Evolutionary conservation across 768 basidiomycete species (phyloP).

Genomic region (Cubamyces lactineus): DNA sequence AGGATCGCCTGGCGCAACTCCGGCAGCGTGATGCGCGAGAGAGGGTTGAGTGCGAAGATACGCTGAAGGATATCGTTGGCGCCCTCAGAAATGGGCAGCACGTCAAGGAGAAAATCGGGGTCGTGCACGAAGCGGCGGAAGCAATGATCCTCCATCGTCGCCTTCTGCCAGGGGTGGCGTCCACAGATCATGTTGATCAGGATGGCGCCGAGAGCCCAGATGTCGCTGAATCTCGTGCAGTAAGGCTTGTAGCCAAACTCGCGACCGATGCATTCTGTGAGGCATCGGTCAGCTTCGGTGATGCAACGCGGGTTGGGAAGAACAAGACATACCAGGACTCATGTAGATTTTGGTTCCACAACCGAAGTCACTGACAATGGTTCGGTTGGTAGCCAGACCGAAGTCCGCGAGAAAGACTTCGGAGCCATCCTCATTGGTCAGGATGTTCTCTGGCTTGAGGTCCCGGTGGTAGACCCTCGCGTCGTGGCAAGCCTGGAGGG

Average conservation of each 20-base stretch:
- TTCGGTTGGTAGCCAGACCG: constrained; percentile 31
- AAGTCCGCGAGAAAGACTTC: constrained; percentile 52
- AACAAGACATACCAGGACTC: constrained; percentile 29
- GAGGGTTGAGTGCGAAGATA: constrained; percentile 69
- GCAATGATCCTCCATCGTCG: constrained; percentile 50
- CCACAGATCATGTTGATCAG: constrained; percentile 81
- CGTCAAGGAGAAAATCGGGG: constrained; percentile 56
- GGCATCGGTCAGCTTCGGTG: not conserved
- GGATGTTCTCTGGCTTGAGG: constrained; percentile 98
- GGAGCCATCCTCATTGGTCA: constrained; percentile 49
- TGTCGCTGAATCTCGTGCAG: constrained; percentile 65
- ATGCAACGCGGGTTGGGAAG: too few species aligned
- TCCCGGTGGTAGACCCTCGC: constrained; percentile 86
- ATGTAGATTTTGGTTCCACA: constrained; percentile 30
- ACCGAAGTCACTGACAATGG: constrained; percentile 24
- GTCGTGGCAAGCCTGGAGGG: constrained; percentile 53
- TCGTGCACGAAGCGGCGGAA: constrained; percentile 51
- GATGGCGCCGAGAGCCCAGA: constrained; percentile 81
- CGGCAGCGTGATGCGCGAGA: constrained; percentile 58
- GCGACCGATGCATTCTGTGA: constrained; percentile 39
- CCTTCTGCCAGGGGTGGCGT: constrained; percentile 55
- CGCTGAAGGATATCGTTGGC: constrained; percentile 50
- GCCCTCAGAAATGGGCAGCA: constrained; percentile 53
- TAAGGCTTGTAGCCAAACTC: constrained; percentile 50
- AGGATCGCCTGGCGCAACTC: constrained; percentile 62